A percentile compares a stretch with the other conserved stretches of the same genome.
Evolutionary conservation across 2,329 filamentous ascomycete species (phyloP).

Genomic region (Dactylellina haptotyla): DNA sequence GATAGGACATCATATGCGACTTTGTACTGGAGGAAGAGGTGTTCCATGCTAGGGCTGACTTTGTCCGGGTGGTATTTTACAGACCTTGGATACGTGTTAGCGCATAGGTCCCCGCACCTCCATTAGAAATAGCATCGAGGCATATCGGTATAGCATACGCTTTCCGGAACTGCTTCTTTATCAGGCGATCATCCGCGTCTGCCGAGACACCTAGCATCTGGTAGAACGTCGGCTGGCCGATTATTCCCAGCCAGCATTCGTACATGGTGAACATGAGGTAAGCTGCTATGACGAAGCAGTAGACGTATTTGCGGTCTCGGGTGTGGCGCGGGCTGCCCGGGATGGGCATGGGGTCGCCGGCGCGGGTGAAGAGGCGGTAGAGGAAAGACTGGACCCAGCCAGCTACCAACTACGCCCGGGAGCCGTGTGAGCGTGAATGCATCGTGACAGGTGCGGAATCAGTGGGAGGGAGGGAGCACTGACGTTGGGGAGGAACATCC

Average conservation of each 20-base stretch:
- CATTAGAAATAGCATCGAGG: background rate
- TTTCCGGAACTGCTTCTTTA: slow-evolving; percentile 86
- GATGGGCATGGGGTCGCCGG: slow-evolving; percentile 81
- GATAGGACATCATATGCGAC: slow-evolving; percentile 81
- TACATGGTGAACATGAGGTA: slow-evolving; percentile 78
- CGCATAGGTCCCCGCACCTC: slow-evolving; percentile 60
- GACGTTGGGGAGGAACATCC: slow-evolving; percentile 49
- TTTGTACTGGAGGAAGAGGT: slow-evolving; percentile 83
- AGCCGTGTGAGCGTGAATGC: background rate
- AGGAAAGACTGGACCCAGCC: slow-evolving; percentile 81
- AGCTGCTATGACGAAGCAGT: slow-evolving; percentile 80
- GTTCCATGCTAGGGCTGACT: slow-evolving; percentile 63
- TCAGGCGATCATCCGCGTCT: slow-evolving; percentile 75
- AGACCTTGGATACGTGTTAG: slow-evolving; percentile 63
- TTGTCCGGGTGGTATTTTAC: slow-evolving; percentile 81
- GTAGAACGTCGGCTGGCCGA: slow-evolving; percentile 79
- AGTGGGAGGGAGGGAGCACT: background rate
- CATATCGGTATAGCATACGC: slow-evolving; percentile 62
- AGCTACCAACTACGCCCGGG: slow-evolving; percentile 73
- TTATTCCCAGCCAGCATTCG: slow-evolving; percentile 86
- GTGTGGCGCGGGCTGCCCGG: slow-evolving; percentile 75
- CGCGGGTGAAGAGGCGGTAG: slow-evolving; percentile 88
- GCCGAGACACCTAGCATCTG: slow-evolving; percentile 76
- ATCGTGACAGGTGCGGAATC: background rate
- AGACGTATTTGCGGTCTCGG: slow-evolving; percentile 81